Base-by-base conservation (phyloP, 2,329 filamentous ascomycete genomes). In the Ilyonectria robusta region DNA sequence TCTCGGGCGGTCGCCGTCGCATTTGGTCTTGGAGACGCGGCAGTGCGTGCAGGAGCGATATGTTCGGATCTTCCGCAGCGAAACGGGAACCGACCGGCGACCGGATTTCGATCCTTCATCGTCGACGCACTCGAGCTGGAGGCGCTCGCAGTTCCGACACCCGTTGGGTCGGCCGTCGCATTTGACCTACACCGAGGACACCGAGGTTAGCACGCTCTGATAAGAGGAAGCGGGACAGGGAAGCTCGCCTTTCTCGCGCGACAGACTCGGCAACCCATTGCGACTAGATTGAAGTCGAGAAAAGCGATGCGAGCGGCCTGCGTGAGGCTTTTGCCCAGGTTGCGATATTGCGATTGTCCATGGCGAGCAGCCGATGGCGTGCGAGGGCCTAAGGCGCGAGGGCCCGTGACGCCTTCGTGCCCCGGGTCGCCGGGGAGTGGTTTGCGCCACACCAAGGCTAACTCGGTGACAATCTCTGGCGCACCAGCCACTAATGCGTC, bases 91-190 rank as follows among this genome's bases (percentile, higher is more conserved):
- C 31, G 75, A 65, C 33, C 68, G 72, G 19, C 68, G 72, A 59
- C 72, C 71, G 40, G 71, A 66, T 37, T 74, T 72, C 54, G 73
- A 70, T 29, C 79, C 79, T 35, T 80, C 78, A 59, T 81, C 79
- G 59, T 77, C 78, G 59, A 81, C 79, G 66, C 81, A 82, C 62
- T 81, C 80, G 56, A 82, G 79, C 73, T 82, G 80, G 55, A 82
- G 80, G 46, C 81, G 80, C 73, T 82, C 81, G 69, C 81, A 82
- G 71, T 82, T 82, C 72, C 80, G 80, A 73, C 81, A 82, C 70
- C 81, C 81, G 71, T 81, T 77, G 44, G 80, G 80, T n/a, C 81
- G 78, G 53, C 80, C 81, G 66, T 82, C 81, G 69, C 81, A 82
- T 75, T 82, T 82, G 75, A 82, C 81, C 81, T 82, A 73, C 57